Evolutionary conservation across 192 early-diverging fungal species (phyloP), one percentile per base, ranked within the genome.

Genomic region (Umbelopsis ramanniana): DNA sequence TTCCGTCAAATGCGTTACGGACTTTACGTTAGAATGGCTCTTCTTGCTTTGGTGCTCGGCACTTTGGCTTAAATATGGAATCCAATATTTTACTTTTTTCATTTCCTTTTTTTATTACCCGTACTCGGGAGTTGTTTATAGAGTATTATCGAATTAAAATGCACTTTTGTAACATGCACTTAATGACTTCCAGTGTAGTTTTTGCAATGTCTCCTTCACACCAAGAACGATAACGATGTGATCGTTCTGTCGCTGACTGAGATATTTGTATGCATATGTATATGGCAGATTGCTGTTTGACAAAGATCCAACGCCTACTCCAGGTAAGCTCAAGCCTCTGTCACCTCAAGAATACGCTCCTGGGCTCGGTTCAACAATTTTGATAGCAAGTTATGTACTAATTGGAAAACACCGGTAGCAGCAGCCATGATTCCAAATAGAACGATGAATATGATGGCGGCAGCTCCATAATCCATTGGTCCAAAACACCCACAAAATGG

Each of bases 1-100:
- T 99, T 99, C 88, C 85, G 96, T 67, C 97, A 99, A 82, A 98
- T 99, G 97, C 86, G 89, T 26, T 96, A 98, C 83, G 97, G 97
- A 69, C 86, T 99, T 79, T 98, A 92, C 85, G 97, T 98, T 6
- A 89, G 97, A 55, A 99, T 99, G 97, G 96, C 97, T 10, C 84
- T 99, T 26, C 82, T 99, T 68, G 94, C 96, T 46, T 86, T 98
- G 55, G 94, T 93, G n/a, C 77, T 89, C 50, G 83, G 83, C 26
- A 84, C 70, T 53, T 54, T 74, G 33, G 72, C 69, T 50, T 80
- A 72, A 35, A 46, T 23, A 22, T n/a, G 12, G 54, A 73, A 33
- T 29, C 3, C 29, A 2, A 43, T 7, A 1, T 43, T 43, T 43
- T 7, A 4, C 11, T 43, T 15, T 67, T 46, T 37, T 24, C 37